These are phyloP conservation scores for Globisporangium paddicum DNA, from an alignment of 352 stramenopile genomes.

Conservation along the genomic window DNA sequence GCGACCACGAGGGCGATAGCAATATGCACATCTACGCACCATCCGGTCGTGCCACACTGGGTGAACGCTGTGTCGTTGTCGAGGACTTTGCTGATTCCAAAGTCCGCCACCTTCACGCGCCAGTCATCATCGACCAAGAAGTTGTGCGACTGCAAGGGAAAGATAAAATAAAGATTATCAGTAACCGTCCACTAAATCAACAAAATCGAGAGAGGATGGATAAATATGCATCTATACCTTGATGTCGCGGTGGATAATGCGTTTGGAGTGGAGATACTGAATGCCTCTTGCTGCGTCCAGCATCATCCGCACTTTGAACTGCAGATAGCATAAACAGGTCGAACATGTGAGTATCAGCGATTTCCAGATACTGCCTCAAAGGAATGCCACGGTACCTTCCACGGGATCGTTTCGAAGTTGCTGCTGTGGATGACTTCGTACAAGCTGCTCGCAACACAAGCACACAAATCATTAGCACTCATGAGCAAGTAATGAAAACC, in stretches of 20 bases:
- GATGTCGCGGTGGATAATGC: constrained; percentile 88
- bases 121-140: constrained; percentile 88
- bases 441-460: constrained; percentile 36
- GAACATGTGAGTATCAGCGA: neutral
- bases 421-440: constrained; percentile 88
- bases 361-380: neutral
- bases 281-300: constrained; percentile 85
- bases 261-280: constrained; percentile 83
- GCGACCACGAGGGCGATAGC: neutral
- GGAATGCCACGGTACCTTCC: constrained; percentile 46
- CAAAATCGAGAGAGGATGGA: neutral
- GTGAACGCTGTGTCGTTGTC: constrained; percentile 84
- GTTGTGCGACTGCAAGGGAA: constrained; percentile 69
- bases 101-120: constrained; percentile 87
- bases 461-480: neutral
- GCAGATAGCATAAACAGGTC: neutral
- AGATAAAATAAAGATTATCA: neutral
- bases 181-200: neutral
- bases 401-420: constrained; percentile 87
- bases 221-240: constrained; percentile 50
- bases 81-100: constrained; percentile 88
- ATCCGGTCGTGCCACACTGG: constrained; percentile 84
- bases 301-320: constrained; percentile 91
- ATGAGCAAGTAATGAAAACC: neutral
- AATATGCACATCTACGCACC: constrained; percentile 26